Base-by-base conservation (phyloP, 805 yeast genomes). In the baker's yeast (Saccharomyces cerevisiae) region DNA sequence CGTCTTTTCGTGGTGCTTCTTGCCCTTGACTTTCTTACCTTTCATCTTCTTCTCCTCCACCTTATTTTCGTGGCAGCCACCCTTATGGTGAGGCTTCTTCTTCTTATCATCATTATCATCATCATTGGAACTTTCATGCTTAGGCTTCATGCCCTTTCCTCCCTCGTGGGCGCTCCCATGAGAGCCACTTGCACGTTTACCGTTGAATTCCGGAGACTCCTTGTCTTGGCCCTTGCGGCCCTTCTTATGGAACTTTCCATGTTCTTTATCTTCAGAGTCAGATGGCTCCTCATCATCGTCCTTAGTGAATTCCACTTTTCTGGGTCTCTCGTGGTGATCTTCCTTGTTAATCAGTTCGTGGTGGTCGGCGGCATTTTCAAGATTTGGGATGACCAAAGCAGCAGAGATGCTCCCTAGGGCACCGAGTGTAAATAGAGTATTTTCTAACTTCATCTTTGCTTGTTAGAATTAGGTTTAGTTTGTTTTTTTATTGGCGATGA, bases 331-430 rank as follows among this genome's bases (percentile, higher is more conserved):
- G 0, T 24, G 24, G 13, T 32, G 36, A n/a, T 48, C 32, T 9
- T 51, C 49, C 50, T 36, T 48, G 48, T 27, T 49, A 21, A 31
- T 22, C 54, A 41, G 29, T 9, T 51, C 54, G 21, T 36, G 47
- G 32, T 31, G 48, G 24, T 14, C 52, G 13, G 63, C 64, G 53
- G 76, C 73, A 27, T 72, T 74, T 47, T 73, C 73, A 46, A 78
- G 70, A 50, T 77, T 73, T 32, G 92, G 92, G 59, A 85, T 81
- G 55, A 85, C 84, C 65, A 85, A 73, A n/a, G 81, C 80, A 54
- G 73, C 68, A 29, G 80, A 78, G 6, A 73, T 61, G 28, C 76
- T 57, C 47, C 71, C 71, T 51, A 74, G 59, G 31, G 71, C 73
- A 27, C 75, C 68, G 6, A 68, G 57, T 41, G 75, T 67, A 10